Percentiles rank a stretch among this genome's conserved stretches.
phyloP scores from a whole-genome alignment of 1,284 basidiomycete species.

The Agroathelia rolfsii region DNA sequence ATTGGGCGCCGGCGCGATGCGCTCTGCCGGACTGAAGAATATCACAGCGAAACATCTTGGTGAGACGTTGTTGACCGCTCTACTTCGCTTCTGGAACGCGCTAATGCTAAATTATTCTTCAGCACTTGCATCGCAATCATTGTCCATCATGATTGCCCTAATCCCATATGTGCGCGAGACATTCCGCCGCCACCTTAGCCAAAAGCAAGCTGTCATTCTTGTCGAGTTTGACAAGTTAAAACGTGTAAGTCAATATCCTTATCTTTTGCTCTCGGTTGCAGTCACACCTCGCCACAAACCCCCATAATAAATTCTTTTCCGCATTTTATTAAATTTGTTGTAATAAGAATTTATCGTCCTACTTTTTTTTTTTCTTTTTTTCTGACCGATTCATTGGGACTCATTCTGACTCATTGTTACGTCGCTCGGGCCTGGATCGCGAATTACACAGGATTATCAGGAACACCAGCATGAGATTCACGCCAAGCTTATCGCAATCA shows the following conservation, averaged over 20 bases:
- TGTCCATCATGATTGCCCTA: constrained; percentile 91
- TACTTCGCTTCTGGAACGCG: constrained; percentile 8
- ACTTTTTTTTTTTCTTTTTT: constrained; percentile 9
- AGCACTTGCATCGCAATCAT: constrained; percentile 92
- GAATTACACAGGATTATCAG: constrained; percentile 83
- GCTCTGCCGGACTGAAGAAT: constrained; percentile 93
- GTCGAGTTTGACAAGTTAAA: constrained; percentile 98
- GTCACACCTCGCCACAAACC: too few relatives aligned
- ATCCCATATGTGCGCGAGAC: constrained; percentile 95
- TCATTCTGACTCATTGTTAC: constrained; percentile 6
- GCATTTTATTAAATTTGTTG: background rate
- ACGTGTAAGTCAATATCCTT: constrained; percentile 50
- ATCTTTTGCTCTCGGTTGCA: too few relatives aligned
- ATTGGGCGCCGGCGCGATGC: constrained; percentile 94
- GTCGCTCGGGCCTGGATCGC: too few relatives aligned
- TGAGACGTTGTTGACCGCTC: constrained; percentile 25
- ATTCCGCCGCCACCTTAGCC: constrained; percentile 84
- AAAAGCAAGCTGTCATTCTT: constrained; percentile 92
- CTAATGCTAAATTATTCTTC: constrained; percentile 11
- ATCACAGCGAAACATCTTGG: constrained; percentile 97
- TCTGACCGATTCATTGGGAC: background rate
- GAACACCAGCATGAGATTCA: constrained; percentile 99
- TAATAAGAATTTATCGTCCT: constrained; percentile 1
- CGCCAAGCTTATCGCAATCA: constrained; percentile 94
- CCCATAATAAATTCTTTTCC: too few relatives aligned